phyloP scores from a whole-genome alignment of 768 basidiomycete genomes.

The Phlebiopsis flavidoalba region DNA sequence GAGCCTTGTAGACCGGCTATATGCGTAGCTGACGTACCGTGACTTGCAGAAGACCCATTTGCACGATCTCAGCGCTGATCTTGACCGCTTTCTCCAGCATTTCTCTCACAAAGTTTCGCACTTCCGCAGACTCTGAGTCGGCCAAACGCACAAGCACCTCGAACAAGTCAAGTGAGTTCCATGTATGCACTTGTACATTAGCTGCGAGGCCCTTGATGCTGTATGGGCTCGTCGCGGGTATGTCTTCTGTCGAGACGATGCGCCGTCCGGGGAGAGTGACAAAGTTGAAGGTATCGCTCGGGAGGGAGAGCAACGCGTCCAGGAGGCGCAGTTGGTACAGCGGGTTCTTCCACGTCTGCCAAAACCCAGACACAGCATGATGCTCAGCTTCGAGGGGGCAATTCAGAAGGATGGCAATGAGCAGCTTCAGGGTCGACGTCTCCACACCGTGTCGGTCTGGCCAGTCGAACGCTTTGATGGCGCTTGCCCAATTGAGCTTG shows the following conservation, averaged over 20 bases:
- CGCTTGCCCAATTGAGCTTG: conserved; percentile 72
- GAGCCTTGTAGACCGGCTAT: conserved; percentile 12
- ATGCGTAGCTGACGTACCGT: conserved; percentile 41
- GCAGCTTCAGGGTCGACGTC: conserved; percentile 81
- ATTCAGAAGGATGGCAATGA: conserved; percentile 84
- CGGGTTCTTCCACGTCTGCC: conserved; percentile 81
- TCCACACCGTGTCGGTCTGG: conserved; percentile 81
- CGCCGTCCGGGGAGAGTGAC: conserved; percentile 78
- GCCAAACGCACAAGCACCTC: conserved; percentile 81
- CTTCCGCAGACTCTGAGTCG: conserved; percentile 64
- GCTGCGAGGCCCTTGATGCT: conserved; percentile 90
- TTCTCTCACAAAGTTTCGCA: conserved; percentile 75
- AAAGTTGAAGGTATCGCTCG: conserved; percentile 90
- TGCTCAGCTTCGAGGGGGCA: conserved; percentile 71
- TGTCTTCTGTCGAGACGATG: conserved; percentile 87
- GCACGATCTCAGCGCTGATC: conserved; percentile 89
- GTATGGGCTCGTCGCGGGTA: conserved; percentile 72
- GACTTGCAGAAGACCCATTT: conserved; percentile 89
- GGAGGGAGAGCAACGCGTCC: conserved; percentile 82
- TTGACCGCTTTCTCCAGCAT: conserved; percentile 93
- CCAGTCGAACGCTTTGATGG: conserved; percentile 84
- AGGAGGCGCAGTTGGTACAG: conserved; percentile 82
- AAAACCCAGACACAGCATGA: conserved; percentile 82
- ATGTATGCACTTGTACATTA: conserved; percentile 87
- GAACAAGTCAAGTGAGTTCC: conserved; percentile 92